Evolutionary conservation across 1,284 basidiomycete species (phyloP), one percentile per base, ranked within the genome.

Genomic region (Heterobasidion occidentale): DNA sequence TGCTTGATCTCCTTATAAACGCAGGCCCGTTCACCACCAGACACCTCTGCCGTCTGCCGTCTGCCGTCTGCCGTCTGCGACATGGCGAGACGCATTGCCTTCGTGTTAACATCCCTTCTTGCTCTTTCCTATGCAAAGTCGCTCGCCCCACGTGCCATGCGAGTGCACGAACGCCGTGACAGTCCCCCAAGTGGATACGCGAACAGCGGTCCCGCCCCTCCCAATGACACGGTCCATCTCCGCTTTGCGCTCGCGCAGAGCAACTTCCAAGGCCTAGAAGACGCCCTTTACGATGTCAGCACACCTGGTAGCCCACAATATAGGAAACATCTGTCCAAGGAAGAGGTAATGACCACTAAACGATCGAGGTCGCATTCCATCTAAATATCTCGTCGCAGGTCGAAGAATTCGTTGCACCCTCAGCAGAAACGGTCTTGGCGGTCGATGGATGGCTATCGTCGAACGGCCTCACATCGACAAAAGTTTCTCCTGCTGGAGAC

Each of bases 391-490:
- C 53, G 54, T 47, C 49, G 70, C 53, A 48, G 62, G 70, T 73
- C 11, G 70, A 72, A 56, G 60, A 64, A 7, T 73, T 70, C 59
- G 68, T 72, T 15, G 64, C 65, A 3, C 75, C 75, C 6, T 58
- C 62, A 8, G 52, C 60, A 3, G 68, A 68, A 15, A 64, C 67
- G 6, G 60, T 67, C 12, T 57, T 59, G 8, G 60, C 65, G 5
- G 70, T 74, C 12, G 62, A 66, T 36, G 52, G 64, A 46, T 74
- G 66, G 66, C 63, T 73, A 14, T 56, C 63, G 2, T 55, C 58
- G 6, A 63, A 70, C 52, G 65, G 65, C n/a, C 61, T 73, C 19
- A 63, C 51, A 36, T 54, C 65, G 20, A 58, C 56, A 44, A 58
- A 59, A 1, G 52, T 57, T 33, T 63, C 67, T 3, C 63, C 65